Evolutionary conservation across 495 filamentous ascomycete species (phyloP).

Genomic region (Penicillium salamii): DNA sequence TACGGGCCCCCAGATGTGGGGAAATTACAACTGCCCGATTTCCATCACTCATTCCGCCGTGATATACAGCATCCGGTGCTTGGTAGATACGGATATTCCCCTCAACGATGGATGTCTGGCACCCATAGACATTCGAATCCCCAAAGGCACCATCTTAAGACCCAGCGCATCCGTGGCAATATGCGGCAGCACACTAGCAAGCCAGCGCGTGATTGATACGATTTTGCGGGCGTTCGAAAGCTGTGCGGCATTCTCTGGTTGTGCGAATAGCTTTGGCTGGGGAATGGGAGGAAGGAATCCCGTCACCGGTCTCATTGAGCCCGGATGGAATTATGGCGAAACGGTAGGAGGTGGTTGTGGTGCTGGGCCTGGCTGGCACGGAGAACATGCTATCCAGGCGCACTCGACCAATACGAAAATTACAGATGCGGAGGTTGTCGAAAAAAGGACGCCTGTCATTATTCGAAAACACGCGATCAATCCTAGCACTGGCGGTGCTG

Average conservation of each 20-base stretch:
- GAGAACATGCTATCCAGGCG: slow-evolving; percentile 76
- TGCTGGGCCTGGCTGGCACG: slow-evolving; percentile 77
- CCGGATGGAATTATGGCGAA: slow-evolving; percentile 82
- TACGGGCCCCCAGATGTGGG: slow-evolving; percentile 53
- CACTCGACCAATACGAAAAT: slow-evolving; percentile 96
- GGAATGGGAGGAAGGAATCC: slow-evolving; percentile 31
- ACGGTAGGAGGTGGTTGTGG: slow-evolving; percentile 84
- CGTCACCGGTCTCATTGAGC: slow-evolving; percentile 23
- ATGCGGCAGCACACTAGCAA: slow-evolving; percentile 79
- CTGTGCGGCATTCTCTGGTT: slow-evolving; percentile 80
- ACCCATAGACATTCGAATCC: slow-evolving; percentile 77
- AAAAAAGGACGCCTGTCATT: slow-evolving; percentile 79
- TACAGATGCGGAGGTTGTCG: slow-evolving; percentile 85
- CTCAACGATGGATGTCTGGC: slow-evolving; percentile 88
- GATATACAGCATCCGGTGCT: slow-evolving; percentile 83
- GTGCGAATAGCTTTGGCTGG: slow-evolving; percentile 67
- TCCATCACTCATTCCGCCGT: slow-evolving; percentile 87
- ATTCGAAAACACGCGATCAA: slow-evolving; percentile 76
- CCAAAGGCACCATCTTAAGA: slow-evolving; percentile 71
- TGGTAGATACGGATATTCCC: slow-evolving; percentile 85
- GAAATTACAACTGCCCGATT: slow-evolving; percentile 46
- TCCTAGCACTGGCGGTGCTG: slow-evolving; percentile 54
- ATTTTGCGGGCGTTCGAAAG: slow-evolving; percentile 79
- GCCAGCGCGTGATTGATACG: slow-evolving; percentile 81
- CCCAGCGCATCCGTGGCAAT: slow-evolving; percentile 76